Evolutionary conservation across 768 basidiomycete species (phyloP).

Genomic region (Boletus eberwhitei): DNA sequence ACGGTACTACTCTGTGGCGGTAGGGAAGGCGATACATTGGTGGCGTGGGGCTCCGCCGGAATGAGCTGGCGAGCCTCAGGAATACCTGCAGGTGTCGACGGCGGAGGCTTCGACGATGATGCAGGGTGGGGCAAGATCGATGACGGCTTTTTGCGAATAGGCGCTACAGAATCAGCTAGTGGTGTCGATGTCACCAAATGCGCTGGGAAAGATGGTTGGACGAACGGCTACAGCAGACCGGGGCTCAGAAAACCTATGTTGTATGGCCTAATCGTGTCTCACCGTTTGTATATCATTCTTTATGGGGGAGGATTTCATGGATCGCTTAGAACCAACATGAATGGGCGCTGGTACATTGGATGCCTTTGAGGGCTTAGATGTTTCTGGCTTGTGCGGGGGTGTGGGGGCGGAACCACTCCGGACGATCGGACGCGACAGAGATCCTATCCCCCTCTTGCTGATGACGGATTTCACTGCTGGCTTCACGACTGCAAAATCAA

Average conservation of each 20-base stretch:
- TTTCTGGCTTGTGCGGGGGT: conserved; percentile 11
- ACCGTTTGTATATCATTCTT: conserved; percentile 29
- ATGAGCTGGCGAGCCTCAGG: conserved; percentile 13
- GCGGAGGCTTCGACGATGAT: conserved; percentile 25
- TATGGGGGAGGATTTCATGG: neutral
- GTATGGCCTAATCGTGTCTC: conserved; percentile 16
- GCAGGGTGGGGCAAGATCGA: conserved; percentile 34
- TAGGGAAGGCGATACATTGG: conserved; percentile 12
- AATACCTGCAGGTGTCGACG: conserved; percentile 21
- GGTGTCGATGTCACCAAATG: conserved; percentile 56
- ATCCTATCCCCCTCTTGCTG: conserved; percentile 22
- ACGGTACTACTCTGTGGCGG: conserved; percentile 13
- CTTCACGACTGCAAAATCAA: conserved; percentile 47
- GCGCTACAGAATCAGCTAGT: conserved; percentile 18
- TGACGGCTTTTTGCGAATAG: conserved; percentile 40
- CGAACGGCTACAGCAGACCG: conserved; percentile 35
- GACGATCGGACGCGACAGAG: neutral
- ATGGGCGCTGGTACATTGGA: neutral
- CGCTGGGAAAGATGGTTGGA: conserved; percentile 55
- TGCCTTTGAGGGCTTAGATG: conserved; percentile 9
- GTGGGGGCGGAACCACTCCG: conserved; percentile 5
- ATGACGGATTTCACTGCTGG: conserved; percentile 22
- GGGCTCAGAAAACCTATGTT: conserved; percentile 12
- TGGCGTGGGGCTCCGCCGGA: conserved; percentile 4
- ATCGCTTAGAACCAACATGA: neutral